Conservation (phyloP, 495 filamentous ascomycete species). For the Margaritispora aquatica region DNA sequence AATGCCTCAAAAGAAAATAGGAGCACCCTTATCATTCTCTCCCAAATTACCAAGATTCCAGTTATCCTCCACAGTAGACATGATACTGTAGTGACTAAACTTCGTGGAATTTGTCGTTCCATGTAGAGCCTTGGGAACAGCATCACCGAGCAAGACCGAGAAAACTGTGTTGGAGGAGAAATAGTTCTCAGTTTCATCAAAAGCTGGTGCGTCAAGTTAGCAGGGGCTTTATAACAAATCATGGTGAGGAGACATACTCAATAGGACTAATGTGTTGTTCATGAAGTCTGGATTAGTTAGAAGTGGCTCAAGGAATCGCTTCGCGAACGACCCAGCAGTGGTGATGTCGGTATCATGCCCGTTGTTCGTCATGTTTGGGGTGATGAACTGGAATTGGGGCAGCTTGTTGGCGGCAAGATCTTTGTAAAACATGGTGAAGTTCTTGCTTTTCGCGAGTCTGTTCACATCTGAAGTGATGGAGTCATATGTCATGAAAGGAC, state of each 20-base stretch:
- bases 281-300: constrained; percentile 59
- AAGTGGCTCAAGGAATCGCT: constrained; percentile 53
- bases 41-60: constrained; percentile 35
- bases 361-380: constrained; percentile 65
- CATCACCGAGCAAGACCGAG: constrained; percentile 58
- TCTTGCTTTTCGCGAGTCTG: constrained; percentile 60
- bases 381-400: constrained; percentile 66
- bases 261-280: constrained; percentile 57
- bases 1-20: constrained; percentile 35
- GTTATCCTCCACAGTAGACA: constrained; percentile 60
- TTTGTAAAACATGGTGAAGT: constrained; percentile 54
- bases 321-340: constrained; percentile 49
- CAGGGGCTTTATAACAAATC: background rate
- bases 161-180: constrained; percentile 48
- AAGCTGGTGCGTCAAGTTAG: constrained; percentile 28
- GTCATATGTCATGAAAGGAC: constrained; percentile 52
- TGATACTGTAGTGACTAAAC: constrained; percentile 65
- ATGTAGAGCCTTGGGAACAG: constrained; percentile 47
- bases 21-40: constrained; percentile 43
- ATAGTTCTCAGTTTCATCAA: constrained; percentile 58
- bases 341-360: constrained; percentile 66
- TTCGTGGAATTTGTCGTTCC: constrained; percentile 57
- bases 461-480: constrained; percentile 47
- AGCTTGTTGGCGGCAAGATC: constrained; percentile 51
- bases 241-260: constrained; percentile 32